Evolutionary conservation across 768 basidiomycete genomes (phyloP).

Genomic region (Tylopilus intermedius): DNA sequence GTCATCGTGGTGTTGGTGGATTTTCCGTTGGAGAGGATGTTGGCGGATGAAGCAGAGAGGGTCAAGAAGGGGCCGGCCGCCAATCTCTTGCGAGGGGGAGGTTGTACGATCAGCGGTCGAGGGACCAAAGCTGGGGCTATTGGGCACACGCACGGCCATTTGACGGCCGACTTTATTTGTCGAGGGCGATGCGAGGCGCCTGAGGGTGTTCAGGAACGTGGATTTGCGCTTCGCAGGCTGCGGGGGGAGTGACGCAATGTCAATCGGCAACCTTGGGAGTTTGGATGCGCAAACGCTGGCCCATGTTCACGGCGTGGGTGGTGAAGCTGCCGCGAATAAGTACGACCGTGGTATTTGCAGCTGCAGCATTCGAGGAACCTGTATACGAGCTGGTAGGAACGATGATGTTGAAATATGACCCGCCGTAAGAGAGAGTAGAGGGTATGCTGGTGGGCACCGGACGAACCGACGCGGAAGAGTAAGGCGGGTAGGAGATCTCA

Average conservation of each 20-base stretch:
- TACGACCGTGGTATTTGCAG: slow-evolving; percentile 71
- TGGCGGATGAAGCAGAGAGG: slow-evolving; percentile 31
- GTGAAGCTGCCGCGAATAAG: slow-evolving; percentile 81
- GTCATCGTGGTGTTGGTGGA: slow-evolving; percentile 51
- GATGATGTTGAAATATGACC: slow-evolving; percentile 70
- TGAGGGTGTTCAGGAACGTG: slow-evolving; percentile 81
- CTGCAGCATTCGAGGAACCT: slow-evolving; percentile 62
- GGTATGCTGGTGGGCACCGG: slow-evolving; percentile 75
- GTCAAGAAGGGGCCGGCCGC: slow-evolving; percentile 66
- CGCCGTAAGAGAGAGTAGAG: slow-evolving; percentile 74
- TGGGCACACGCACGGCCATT: slow-evolving; percentile 32
- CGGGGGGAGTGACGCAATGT: slow-evolving; percentile 45
- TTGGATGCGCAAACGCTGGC: slow-evolving; percentile 64
- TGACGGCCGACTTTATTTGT: slow-evolving; percentile 47
- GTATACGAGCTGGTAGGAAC: slow-evolving; percentile 62
- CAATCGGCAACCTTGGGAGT: slow-evolving; percentile 60
- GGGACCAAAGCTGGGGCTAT: slow-evolving; percentile 29
- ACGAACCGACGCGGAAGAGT: slow-evolving; percentile 69
- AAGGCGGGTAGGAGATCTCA: slow-evolving; percentile 89
- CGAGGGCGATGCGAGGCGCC: slow-evolving; percentile 73
- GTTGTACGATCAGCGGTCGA: slow-evolving; percentile 34
- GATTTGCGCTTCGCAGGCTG: slow-evolving; percentile 69
- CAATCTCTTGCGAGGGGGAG: slow-evolving; percentile 52
- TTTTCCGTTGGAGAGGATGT: slow-evolving; percentile 17
- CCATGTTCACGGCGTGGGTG: slow-evolving; percentile 87